phyloP scores from a whole-genome alignment of 805 yeast genomes.

The Starmerella vaccinii region DNA sequence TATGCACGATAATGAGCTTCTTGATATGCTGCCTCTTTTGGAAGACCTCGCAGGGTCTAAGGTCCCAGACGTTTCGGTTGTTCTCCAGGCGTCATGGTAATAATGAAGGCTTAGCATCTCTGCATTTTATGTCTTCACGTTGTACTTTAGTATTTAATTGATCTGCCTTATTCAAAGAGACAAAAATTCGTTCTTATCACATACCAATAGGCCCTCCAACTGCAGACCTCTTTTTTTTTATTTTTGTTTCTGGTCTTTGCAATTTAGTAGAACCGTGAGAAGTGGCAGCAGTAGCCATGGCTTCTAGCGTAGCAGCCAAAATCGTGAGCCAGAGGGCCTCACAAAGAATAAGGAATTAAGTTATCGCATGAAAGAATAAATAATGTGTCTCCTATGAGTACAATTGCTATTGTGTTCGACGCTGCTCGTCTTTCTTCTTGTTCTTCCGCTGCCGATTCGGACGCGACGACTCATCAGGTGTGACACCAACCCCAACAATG shows the following conservation, averaged over 20 bases:
- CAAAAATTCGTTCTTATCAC: too few relatives aligned
- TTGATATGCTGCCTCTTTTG: constrained; percentile 82
- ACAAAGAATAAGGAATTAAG: too few relatives aligned
- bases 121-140: neutral
- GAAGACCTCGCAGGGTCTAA: constrained; percentile 64
- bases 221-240: too few relatives aligned
- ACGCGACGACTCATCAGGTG: neutral
- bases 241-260: too few relatives aligned
- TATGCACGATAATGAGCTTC: constrained; percentile 88
- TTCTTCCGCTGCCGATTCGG: neutral
- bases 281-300: too few relatives aligned
- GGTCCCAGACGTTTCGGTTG: constrained; percentile 77
- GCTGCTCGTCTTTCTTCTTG: neutral
- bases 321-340: too few relatives aligned
- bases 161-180: neutral
- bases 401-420: neutral
- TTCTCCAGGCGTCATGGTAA: constrained; percentile 35
- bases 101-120: neutral
- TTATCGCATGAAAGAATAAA: neutral
- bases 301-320: too few relatives aligned
- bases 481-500: constrained; percentile 42
- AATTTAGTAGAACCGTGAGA: too few relatives aligned
- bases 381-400: neutral
- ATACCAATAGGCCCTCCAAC: too few relatives aligned
- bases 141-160: neutral